phyloP scores from a whole-genome alignment of 768 basidiomycete genomes.

The Lyophyllum atratum region DNA sequence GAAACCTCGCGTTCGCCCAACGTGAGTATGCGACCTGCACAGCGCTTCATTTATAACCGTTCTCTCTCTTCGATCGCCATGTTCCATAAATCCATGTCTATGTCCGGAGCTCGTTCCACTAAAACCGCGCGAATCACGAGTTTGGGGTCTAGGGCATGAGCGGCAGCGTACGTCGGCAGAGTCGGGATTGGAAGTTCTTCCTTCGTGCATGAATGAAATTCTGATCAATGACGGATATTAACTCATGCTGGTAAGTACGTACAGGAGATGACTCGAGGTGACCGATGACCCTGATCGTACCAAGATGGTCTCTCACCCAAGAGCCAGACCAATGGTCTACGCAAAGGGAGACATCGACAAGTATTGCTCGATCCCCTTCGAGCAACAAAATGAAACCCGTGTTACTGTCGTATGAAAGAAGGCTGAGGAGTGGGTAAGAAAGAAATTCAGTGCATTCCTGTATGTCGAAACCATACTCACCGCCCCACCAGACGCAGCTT shows the following conservation, averaged over 20 bases:
- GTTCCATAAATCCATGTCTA: slow-evolving; percentile 51
- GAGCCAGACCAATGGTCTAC: slow-evolving; percentile 36
- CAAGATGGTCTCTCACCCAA: slow-evolving; percentile 58
- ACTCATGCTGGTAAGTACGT: background rate
- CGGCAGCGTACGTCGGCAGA: slow-evolving; percentile 40
- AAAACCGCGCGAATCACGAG: slow-evolving; percentile 58
- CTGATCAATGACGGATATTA: slow-evolving; percentile 5
- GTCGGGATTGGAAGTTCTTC: slow-evolving; percentile 40
- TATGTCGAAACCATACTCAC: slow-evolving; percentile 32
- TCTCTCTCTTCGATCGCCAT: slow-evolving; percentile 27
- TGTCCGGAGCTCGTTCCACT: slow-evolving; percentile 45
- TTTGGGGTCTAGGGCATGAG: slow-evolving; percentile 41
- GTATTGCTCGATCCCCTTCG: slow-evolving; percentile 50
- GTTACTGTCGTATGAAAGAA: slow-evolving; percentile 55
- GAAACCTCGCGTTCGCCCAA: background rate
- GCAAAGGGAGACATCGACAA: slow-evolving; percentile 60
- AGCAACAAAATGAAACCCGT: slow-evolving; percentile 49
- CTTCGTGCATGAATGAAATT: slow-evolving; percentile 25
- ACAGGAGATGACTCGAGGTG: slow-evolving; percentile 46
- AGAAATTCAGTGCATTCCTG: slow-evolving; percentile 1
- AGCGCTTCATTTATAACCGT: background rate
- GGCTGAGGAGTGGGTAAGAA: slow-evolving; percentile 33
- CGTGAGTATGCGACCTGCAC: background rate
- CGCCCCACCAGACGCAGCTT: slow-evolving; percentile 64
- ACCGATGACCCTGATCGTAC: slow-evolving; percentile 56